Conservation (phyloP, 495 filamentous ascomycete species). For the Penicillium cataractarum region DNA sequence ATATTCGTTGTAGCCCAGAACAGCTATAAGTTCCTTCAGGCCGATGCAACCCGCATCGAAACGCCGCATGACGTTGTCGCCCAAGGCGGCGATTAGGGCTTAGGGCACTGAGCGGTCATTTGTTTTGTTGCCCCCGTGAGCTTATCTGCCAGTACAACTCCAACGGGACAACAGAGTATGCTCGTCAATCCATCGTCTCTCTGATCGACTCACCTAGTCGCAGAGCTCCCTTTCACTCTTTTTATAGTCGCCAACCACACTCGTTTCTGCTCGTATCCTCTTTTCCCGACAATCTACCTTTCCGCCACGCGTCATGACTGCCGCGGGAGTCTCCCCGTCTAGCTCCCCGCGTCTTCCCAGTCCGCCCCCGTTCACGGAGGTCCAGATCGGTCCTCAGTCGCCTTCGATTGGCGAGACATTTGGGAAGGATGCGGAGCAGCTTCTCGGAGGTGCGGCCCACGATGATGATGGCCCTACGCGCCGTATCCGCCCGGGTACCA, state of each 20-base stretch:
- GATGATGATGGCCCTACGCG: constrained; percentile 69
- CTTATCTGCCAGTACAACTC: constrained; percentile 23
- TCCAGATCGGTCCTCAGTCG: constrained; percentile 84
- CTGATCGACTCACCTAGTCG: constrained; percentile 20
- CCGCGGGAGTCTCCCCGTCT: constrained; percentile 65
- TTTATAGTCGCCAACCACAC: constrained; percentile 22
- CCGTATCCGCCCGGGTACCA: constrained; percentile 90
- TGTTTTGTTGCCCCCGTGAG: constrained; percentile 22
- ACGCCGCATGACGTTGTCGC: constrained; percentile 47
- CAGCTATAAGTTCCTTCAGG: not conserved
- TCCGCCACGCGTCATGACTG: constrained; percentile 43
- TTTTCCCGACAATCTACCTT: constrained; percentile 4
- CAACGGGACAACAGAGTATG: constrained; percentile 20
- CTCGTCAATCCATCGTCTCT: constrained; percentile 20
- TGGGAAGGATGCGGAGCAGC: constrained; percentile 39
- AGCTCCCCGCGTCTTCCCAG: constrained; percentile 86
- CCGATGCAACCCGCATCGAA: not conserved
- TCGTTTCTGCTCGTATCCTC: constrained; percentile 28
- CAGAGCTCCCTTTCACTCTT: constrained; percentile 29
- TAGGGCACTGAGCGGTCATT: constrained; percentile 44
- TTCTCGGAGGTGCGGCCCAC: constrained; percentile 50
- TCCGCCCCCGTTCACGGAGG: constrained; percentile 87
- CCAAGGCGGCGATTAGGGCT: constrained; percentile 42
- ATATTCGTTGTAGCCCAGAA: not conserved
- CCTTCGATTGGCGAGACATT: constrained; percentile 63